Evolutionary conservation across 2,329 filamentous ascomycete genomes (phyloP).

Genomic region (Dactylellina cionopaga): DNA sequence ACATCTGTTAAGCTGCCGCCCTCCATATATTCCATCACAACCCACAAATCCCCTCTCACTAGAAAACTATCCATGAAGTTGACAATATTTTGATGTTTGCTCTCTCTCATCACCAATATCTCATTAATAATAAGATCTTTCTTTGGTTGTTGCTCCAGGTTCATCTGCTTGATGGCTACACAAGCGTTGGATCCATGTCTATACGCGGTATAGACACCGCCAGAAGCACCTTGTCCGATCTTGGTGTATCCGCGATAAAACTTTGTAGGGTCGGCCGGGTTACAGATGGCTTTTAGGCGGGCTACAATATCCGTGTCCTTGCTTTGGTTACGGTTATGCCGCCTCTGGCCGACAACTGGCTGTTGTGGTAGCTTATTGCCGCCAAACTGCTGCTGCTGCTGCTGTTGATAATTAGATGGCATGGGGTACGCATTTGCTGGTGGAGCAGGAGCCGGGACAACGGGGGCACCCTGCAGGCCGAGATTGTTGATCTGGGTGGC

Average conservation of each 20-base stretch:
- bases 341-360: conserved; percentile 70
- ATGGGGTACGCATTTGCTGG: conserved; percentile 54
- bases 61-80: conserved; percentile 99
- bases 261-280: conserved; percentile 84
- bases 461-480: conserved; percentile 59
- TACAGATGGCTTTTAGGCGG: conserved; percentile 88
- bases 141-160: conserved; percentile 96
- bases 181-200: conserved; percentile 84
- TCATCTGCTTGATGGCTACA: conserved; percentile 99
- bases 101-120: conserved; percentile 98
- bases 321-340: conserved; percentile 80
- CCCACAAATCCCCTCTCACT: conserved; percentile 90
- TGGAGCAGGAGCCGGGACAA: conserved; percentile 11
- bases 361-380: conserved; percentile 59
- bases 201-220: conserved; percentile 92
- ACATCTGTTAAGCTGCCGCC: conserved; percentile 97
- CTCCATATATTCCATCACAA: conserved; percentile 99
- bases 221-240: conserved; percentile 96
- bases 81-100: conserved; percentile 97
- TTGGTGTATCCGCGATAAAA: conserved; percentile 89
- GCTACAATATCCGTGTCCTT: conserved; percentile 82
- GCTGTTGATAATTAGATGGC: conserved; percentile 60
- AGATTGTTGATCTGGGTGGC: conserved; percentile 58
- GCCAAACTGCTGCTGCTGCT: conserved; percentile 59
- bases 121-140: conserved; percentile 99